These are phyloP conservation scores for Raphanus hybrid DNA, from an alignment of 441 rosid genomes.

Conservation along the genomic window DNA sequence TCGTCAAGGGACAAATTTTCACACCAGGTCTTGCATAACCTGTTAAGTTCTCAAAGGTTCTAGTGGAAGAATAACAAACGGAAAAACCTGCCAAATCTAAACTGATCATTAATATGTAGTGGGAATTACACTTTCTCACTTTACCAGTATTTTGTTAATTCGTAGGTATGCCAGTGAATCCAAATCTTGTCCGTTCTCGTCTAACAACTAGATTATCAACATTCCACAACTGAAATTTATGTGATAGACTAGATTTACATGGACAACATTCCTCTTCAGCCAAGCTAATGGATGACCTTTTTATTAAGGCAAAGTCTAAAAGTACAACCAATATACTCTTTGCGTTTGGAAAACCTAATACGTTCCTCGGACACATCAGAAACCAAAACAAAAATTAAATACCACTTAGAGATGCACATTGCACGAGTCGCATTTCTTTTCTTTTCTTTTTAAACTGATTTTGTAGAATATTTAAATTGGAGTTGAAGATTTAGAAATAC, in stretches of 20 bases:
- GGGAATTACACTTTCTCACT: not conserved
- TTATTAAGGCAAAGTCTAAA: not conserved
- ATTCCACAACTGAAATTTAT: not conserved
- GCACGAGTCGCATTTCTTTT: not conserved
- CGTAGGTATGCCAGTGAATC: constrained; percentile 2
- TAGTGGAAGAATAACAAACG: constrained; percentile 1
- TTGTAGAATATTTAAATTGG: not conserved
- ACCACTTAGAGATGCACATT: not conserved
- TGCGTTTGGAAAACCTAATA: not conserved
- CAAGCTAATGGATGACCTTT: not conserved
- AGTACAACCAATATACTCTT: not conserved
- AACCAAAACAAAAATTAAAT: not conserved
- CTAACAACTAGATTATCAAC: not conserved
- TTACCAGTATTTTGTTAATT: not conserved
- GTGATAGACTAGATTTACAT: not conserved
- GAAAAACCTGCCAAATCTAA: not conserved
- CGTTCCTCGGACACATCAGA: not conserved
- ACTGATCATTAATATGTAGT: not conserved
- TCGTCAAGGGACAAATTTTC: not conserved
- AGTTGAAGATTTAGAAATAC: constrained; percentile 8
- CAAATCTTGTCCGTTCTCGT: not conserved
- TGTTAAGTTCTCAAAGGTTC: not conserved
- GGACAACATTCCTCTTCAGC: not conserved
- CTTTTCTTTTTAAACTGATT: not conserved
- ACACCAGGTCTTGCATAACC: not conserved